Evolutionary conservation across 1,284 basidiomycete genomes (phyloP).

Genomic region (Vanrija sp.): DNA sequence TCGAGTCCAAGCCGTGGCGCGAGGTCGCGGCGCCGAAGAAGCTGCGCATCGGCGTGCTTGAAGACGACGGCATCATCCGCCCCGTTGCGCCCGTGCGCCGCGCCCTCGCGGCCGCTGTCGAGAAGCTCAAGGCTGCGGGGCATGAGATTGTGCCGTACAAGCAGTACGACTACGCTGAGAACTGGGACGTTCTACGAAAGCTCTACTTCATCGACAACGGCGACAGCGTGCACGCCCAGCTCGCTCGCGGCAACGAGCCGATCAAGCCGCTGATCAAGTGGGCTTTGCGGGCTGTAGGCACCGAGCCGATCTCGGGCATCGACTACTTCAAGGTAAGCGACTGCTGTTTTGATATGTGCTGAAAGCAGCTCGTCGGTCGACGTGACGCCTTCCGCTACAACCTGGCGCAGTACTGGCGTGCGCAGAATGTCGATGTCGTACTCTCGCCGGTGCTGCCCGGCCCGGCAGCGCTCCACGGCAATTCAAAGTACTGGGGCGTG

Average conservation of each 20-base stretch:
- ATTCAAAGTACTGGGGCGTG: slow-evolving; percentile 35
- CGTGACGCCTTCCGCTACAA: slow-evolving; percentile 32
- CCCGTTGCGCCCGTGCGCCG: slow-evolving; percentile 45
- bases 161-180: slow-evolving; percentile 17
- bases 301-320: slow-evolving; percentile 19
- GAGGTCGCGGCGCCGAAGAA: slow-evolving; percentile 3
- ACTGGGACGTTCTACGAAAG: slow-evolving; percentile 30
- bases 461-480: slow-evolving; percentile 35
- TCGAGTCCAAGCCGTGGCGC: slow-evolving; percentile 46
- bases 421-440: slow-evolving; percentile 35
- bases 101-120: slow-evolving; percentile 36
- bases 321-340: slow-evolving; percentile 29
- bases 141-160: slow-evolving; percentile 30
- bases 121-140: slow-evolving; percentile 24
- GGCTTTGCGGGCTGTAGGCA: slow-evolving; percentile 15
- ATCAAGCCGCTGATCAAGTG: slow-evolving; percentile 38
- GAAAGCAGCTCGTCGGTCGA: not conserved
- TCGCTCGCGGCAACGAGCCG: slow-evolving; percentile 31
- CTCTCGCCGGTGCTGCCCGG: slow-evolving; percentile 38
- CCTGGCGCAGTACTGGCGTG: slow-evolving; percentile 28
- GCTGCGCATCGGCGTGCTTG: slow-evolving; percentile 44
- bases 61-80: slow-evolving; percentile 46
- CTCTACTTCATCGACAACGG: slow-evolving; percentile 45
- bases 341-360: not conserved
- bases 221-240: slow-evolving; percentile 17